These are phyloP conservation scores for Trypanosoma scelopori DNA, from an alignment of 208 protist genomes.

Conservation along the genomic window DNA sequence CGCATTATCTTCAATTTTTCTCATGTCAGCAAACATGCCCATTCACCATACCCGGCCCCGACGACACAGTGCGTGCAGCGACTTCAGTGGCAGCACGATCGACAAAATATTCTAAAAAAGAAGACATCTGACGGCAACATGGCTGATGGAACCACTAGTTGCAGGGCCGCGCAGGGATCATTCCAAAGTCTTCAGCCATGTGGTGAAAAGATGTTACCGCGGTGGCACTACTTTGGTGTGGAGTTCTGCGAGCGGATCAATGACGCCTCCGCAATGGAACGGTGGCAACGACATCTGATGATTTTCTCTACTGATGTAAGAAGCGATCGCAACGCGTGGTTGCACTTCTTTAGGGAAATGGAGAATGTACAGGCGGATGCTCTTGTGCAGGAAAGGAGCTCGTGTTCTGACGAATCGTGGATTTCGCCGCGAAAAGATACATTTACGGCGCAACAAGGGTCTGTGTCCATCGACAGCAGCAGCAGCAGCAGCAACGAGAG, in stretches of 20 bases:
- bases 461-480: too few species aligned
- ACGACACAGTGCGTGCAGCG: neutral
- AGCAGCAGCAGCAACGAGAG: too few species aligned
- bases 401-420: neutral
- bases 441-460: neutral
- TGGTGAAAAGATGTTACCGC: constrained; percentile 10
- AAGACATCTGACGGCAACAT: constrained; percentile 1
- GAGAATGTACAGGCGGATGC: too few species aligned
- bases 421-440: neutral
- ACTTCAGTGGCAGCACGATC: neutral
- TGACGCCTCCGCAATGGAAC: constrained; percentile 4
- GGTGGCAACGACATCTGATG: constrained; percentile 31
- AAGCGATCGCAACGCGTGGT: constrained; percentile 42
- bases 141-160: constrained; percentile 10
- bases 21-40: constrained; percentile 37
- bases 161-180: constrained; percentile 18
- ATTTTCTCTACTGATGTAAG: constrained; percentile 47
- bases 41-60: neutral
- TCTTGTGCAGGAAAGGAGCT: neutral
- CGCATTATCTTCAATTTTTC: constrained; percentile 50
- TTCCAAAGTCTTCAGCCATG: neutral
- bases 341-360: constrained; percentile 44
- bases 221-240: constrained; percentile 64
- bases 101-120: too few species aligned
- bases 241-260: constrained; percentile 29